These are phyloP conservation scores for Pseudocercospora vitis DNA, from an alignment of 2,329 filamentous ascomycete genomes.

Conservation along the genomic window DNA sequence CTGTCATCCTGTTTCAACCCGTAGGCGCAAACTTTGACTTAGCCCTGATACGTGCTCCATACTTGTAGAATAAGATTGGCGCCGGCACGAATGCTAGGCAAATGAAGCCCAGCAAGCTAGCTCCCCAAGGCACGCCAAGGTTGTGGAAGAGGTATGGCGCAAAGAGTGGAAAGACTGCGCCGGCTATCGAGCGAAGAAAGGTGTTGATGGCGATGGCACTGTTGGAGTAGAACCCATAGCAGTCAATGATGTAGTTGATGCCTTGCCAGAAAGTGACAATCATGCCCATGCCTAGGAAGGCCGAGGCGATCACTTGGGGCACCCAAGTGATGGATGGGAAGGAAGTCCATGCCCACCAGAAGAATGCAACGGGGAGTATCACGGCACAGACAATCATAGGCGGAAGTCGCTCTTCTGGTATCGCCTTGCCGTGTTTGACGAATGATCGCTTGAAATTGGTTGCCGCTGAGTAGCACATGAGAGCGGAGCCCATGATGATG, in stretches of 20 bases:
- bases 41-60: slow-evolving; percentile 2
- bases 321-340: slow-evolving; percentile 42
- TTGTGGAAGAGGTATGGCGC: slow-evolving; percentile 35
- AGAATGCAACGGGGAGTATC: slow-evolving; percentile 46
- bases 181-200: slow-evolving; percentile 39
- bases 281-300: slow-evolving; percentile 43
- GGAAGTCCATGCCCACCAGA: slow-evolving; percentile 50
- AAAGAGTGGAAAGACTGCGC: slow-evolving; percentile 41
- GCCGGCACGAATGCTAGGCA: slow-evolving; percentile 31
- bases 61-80: slow-evolving; percentile 34
- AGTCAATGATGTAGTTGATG: slow-evolving; percentile 42
- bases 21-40: slow-evolving; percentile 1
- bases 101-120: slow-evolving; percentile 36
- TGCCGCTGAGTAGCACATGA: slow-evolving; percentile 28
- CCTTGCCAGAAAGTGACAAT: slow-evolving; percentile 41
- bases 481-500: slow-evolving; percentile 24
- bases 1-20: slow-evolving; percentile 1
- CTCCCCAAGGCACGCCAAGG: slow-evolving; percentile 37
- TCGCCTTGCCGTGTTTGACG: slow-evolving; percentile 23
- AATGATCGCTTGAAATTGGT: slow-evolving; percentile 27
- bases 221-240: slow-evolving; percentile 42
- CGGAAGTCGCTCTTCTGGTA: slow-evolving; percentile 47
- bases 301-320: slow-evolving; percentile 43
- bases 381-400: slow-evolving; percentile 47
- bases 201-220: slow-evolving; percentile 41